phyloP scores from a whole-genome alignment of 2,329 filamentous ascomycete species.

The Emmonsiellopsis sp. region DNA sequence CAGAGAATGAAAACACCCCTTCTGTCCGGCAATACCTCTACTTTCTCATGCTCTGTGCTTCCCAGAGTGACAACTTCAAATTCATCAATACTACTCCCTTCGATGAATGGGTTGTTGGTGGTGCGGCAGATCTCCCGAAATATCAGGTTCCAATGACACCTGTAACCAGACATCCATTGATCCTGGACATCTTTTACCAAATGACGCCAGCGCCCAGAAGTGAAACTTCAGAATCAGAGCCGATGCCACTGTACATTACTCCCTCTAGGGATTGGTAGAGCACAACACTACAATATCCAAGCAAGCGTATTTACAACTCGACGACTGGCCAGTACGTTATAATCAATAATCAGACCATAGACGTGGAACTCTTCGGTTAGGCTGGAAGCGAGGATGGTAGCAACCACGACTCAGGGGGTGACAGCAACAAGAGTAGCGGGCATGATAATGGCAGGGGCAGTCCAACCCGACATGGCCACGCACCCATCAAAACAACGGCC shows the following conservation, averaged over 20 bases:
- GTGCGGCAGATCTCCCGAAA: background rate
- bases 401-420: background rate
- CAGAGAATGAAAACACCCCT: background rate
- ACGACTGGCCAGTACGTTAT: background rate
- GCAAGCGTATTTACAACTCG: background rate
- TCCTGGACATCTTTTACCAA: background rate
- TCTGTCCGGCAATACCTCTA: constrained; percentile 8
- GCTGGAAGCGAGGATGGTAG: background rate
- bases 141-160: background rate
- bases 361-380: background rate
- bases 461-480: no score
- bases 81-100: background rate
- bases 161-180: background rate
- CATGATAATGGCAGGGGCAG: no score
- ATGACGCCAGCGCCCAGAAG: background rate
- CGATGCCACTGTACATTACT: background rate
- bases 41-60: background rate
- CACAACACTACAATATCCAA: background rate
- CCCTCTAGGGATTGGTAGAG: background rate
- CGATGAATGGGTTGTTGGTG: background rate
- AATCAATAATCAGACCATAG: background rate
- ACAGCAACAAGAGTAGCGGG: background rate
- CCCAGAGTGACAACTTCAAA: background rate
- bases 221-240: background rate
- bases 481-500: no score